Evolutionary conservation across 495 filamentous ascomycete genomes (phyloP), one percentile per base, ranked within the genome.

Genomic region (Lophium mytilinum): DNA sequence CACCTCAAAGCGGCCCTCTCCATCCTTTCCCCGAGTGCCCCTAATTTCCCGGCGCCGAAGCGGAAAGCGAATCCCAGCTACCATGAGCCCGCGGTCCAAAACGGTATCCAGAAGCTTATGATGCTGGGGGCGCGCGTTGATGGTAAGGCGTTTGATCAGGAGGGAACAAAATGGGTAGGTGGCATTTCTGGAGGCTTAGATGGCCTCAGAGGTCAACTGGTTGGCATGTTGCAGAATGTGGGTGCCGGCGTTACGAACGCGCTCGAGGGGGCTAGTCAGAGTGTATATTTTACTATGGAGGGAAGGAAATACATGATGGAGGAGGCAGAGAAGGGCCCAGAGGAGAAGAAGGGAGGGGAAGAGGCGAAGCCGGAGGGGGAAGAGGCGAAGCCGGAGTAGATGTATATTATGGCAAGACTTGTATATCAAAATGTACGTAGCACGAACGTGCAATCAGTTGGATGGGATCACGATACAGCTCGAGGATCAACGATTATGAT

Each of bases 181-280:
- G 79, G 82, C n/a, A 87, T 97, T 66, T 78, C 86, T 63, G 86
- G 85, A 50, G 90, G 90, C 10, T 67, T 96, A 56, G 89, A 92
- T 33, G 84, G 85, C 17, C 75, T 97, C 61, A 80, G 91, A 55
- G 86, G 82, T 33, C 86, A 94, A 76, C 75, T 99, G 59, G 83
- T 95, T 30, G 72, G 68, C 60, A 78, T 92, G 71, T 73, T 96
- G 72, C 84, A 88, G 69, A 81, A 80, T 64, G 78, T 88, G 62
- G 88, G 87, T 35, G 81, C 83, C 37, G 80, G 85, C 55, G 66
- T 96, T 49, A 86, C 88, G 37, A 82, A 69, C 62, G 76, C 80
- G 19, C 68, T 96, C 71, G 90, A 95, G 69, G 82, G 85, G 15
- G 81, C 84, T 55, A 76, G 85, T 36, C 86, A 82, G 80, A 89